These are phyloP conservation scores for Candida coleopterorum DNA, from an alignment of 805 yeast species.

Conservation along the genomic window DNA sequence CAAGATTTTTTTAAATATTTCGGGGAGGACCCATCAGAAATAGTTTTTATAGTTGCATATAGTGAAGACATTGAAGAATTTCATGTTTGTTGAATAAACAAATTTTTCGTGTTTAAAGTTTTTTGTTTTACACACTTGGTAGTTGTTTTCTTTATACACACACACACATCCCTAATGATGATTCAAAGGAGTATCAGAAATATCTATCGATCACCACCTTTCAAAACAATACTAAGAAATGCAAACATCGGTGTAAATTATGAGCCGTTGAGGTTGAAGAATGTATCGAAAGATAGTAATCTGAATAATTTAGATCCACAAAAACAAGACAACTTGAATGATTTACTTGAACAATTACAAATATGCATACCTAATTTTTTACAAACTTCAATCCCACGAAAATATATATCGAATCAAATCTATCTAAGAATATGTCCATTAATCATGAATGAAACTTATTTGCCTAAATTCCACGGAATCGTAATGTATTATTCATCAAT, in stretches of 20 bases:
- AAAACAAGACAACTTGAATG: conserved; percentile 49
- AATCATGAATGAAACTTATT: conserved; percentile 40
- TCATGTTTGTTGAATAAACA: conserved; percentile 44
- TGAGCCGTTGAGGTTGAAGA: background rate
- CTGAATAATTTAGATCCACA: conserved; percentile 15
- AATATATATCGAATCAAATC: conserved; percentile 42
- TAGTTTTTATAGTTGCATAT: conserved; percentile 30
- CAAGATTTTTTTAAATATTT: no score
- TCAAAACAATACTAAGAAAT: background rate
- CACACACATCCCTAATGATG: no score
- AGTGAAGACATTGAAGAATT: conserved; percentile 13
- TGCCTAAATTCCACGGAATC: conserved; percentile 55
- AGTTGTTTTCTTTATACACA: no score
- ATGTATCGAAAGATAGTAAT: background rate
- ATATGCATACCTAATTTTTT: conserved; percentile 48
- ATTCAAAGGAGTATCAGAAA: no score
- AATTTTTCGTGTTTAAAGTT: no score
- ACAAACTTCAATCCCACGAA: conserved; percentile 39
- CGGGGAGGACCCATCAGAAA: no score
- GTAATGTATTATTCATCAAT: conserved; percentile 52
- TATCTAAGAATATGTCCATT: conserved; percentile 54
- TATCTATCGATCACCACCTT: no score
- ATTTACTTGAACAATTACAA: conserved; percentile 45
- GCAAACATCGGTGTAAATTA: no score
- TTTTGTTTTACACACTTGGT: no score